Conservation (phyloP, 176 grass and related monocot species). For the Bothriochloa decipiens region DNA sequence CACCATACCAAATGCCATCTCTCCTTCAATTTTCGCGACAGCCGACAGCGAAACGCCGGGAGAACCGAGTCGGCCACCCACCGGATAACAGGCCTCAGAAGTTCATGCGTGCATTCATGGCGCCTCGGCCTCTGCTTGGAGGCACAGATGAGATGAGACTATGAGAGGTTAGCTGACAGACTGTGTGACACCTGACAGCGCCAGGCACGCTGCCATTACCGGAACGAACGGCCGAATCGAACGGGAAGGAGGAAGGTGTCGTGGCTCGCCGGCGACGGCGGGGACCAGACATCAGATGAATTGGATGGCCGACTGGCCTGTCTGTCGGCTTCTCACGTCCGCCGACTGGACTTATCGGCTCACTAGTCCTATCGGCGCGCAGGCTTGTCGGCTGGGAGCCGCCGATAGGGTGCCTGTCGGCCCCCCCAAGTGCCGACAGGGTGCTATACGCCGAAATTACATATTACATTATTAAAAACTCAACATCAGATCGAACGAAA, state of each 20-base stretch:
- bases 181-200: neutral
- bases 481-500: too few relatives aligned
- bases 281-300: neutral
- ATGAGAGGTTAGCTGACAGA: neutral
- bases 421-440: too few relatives aligned
- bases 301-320: too few relatives aligned
- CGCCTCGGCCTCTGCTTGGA: neutral
- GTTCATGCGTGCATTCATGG: neutral
- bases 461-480: too few relatives aligned
- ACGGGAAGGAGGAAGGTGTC: neutral
- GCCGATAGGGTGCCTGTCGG: too few relatives aligned
- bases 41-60: neutral
- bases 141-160: neutral
- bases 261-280: neutral
- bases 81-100: neutral
- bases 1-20: constrained; percentile 7
- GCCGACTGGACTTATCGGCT: too few relatives aligned
- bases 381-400: too few relatives aligned
- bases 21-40: too few relatives aligned
- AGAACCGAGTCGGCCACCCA: neutral
- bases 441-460: too few relatives aligned
- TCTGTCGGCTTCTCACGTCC: too few relatives aligned
- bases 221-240: neutral
- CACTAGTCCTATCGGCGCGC: too few relatives aligned
- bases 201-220: neutral